Base-by-base conservation (phyloP, 108 stramenopile species). In the Pseudonitzschia multiseries region DNA sequence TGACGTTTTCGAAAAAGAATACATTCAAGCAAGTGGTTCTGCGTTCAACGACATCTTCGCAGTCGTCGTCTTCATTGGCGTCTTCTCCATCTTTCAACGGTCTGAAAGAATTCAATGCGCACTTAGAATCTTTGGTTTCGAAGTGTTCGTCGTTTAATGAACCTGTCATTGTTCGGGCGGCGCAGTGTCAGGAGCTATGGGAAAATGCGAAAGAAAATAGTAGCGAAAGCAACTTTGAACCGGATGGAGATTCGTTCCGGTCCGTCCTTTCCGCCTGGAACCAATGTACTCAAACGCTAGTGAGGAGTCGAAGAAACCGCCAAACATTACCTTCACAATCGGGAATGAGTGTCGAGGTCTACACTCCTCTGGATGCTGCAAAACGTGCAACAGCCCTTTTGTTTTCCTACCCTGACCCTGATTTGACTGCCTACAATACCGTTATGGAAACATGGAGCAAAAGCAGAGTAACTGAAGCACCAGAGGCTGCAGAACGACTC, bases 251-350 rank as follows among this genome's bases (percentile, higher is more conserved):
- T 40, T 61, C 65, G n/a, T 79, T 83, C 66, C 70, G 75, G 27
- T 71, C 57, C 17, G 67, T 79, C 3, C 75, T 83, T 4, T 71
- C 70, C 48, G 82, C 82, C 15, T 83, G 82, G 82, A 65, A 48
- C 33, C 68, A 61, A 41, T 74, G 72, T 46, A 53, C 60, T 14
- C 59, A 57, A 32, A 59, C 53, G 26, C 61, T 81, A 40, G 74
- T 75, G 15, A 74, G 69, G 48, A 64, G 51, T 21, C 70, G 65
- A 8, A 46, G 56, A 27, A 46, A 66, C 43, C 24, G 56, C 22
- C n/a, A 46, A 20, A 44, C 41, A 10, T 26, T 71, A 2, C 71
- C 71, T 21, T 41, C 22, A 12, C 21, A 60, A 57, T 46, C 33
- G 0, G 33, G 32, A 12, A n/a, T 20, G n/a, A 44, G 42, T 46